Evolutionary conservation across 2,329 filamentous ascomycete genomes (phyloP), one percentile per base, ranked within the genome.

Genomic region (Sarocladium kiliense): DNA sequence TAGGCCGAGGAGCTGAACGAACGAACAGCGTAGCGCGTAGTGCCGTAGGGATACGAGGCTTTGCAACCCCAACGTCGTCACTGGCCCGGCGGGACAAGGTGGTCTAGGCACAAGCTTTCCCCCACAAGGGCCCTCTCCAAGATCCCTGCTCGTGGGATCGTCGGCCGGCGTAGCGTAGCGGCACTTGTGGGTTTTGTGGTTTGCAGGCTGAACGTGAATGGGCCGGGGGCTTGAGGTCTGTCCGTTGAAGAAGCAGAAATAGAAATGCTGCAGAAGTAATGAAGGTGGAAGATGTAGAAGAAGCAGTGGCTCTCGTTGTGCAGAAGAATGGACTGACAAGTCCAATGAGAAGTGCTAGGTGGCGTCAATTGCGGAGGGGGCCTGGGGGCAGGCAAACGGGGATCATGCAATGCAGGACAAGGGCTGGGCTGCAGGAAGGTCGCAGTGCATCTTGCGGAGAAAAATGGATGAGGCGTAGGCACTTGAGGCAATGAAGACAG

Each of bases 11-110:
- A 32, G 37, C 18, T 41, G 37, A 7, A 41, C 14, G 41, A 45
- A 45, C 41, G 41, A 45, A 23, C 5, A 6, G 44, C 3, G 18
- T 4, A 36, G 27, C 5, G n/a, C 30, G 26, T 14, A 18, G n/a
- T n/a, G n/a, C n/a, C n/a, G n/a, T n/a, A n/a, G 5, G 30, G 12
- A 51, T 36, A 36, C 47, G 47, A 51, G 30, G 25, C 47, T 51
- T 51, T 51, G 27, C 47, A 51, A 51, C 47, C 27, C 47, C 47
- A 51, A 36, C 47, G 47, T 51, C 47, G 47, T 51, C 47, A 51
- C 47, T 34, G 47, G 47, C 27, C n/a, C 27, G 23, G 41, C 21
- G 41, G 41, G 18, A 39, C 16, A 39, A 19, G 12, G 16, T 5
- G 12, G 36, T 39, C 30, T 7, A 32, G 30, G 30, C 30, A 19